phyloP scores from a whole-genome alignment of 2,329 filamentous ascomycete species.

The Venturia aucupariae region DNA sequence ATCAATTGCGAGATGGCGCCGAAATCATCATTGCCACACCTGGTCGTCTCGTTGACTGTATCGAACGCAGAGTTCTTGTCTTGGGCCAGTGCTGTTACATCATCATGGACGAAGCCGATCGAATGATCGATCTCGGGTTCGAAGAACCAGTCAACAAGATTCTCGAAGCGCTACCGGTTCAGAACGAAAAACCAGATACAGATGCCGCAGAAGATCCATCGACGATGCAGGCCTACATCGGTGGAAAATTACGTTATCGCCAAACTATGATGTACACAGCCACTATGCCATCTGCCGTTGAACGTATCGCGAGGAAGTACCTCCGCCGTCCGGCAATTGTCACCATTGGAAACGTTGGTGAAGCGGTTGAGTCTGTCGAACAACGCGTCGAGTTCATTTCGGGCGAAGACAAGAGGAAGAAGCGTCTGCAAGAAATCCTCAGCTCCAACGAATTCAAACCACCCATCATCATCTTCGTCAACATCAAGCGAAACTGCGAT shows the following conservation, averaged over 20 bases:
- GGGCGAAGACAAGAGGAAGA: constrained; percentile 94
- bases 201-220: constrained; percentile 80
- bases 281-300: constrained; percentile 87
- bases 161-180: constrained; percentile 81
- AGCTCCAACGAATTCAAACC: constrained; percentile 68
- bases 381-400: constrained; percentile 87
- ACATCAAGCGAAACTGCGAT: constrained; percentile 98
- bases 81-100: constrained; percentile 96
- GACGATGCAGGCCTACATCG: constrained; percentile 74
- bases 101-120: constrained; percentile 98
- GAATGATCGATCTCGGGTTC: constrained; percentile 98
- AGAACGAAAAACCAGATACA: constrained; percentile 89
- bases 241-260: constrained; percentile 69
- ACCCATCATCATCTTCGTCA: constrained; percentile 98
- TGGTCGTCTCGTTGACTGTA: constrained; percentile 92
- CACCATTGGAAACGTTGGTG: constrained; percentile 86
- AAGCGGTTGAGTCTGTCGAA: constrained; percentile 96
- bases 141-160: constrained; percentile 98
- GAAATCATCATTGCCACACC: constrained; percentile 99
- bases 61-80: constrained; percentile 84
- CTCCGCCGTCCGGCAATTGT: constrained; percentile 86
- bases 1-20: constrained; percentile 79
- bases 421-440: constrained; percentile 86
- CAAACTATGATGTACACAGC: constrained; percentile 99
- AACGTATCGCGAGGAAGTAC: constrained; percentile 96